These are phyloP conservation scores for Alternaria brassicae DNA, from an alignment of 2,329 filamentous ascomycete genomes.

Conservation along the genomic window DNA sequence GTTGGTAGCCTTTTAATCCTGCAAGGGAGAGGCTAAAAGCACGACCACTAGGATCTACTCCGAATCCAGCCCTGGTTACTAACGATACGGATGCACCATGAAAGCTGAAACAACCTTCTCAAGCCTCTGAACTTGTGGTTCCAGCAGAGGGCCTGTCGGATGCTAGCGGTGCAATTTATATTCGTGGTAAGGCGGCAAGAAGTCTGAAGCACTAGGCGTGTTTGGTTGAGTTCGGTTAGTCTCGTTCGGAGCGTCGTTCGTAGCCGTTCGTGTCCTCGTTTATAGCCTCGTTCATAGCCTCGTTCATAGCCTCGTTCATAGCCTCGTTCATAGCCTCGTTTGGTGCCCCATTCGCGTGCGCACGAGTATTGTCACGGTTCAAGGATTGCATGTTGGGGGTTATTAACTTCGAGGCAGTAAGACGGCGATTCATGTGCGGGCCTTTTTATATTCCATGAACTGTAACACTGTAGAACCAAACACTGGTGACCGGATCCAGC, in stretches of 20 bases:
- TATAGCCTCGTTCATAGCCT: no score
- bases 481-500: not conserved
- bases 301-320: no score
- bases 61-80: not conserved
- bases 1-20: not conserved
- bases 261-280: no score
- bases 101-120: conserved; percentile 1
- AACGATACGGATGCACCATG: not conserved
- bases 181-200: not conserved
- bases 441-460: not conserved
- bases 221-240: not conserved
- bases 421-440: not conserved
- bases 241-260: not conserved
- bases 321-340: not conserved
- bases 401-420: not conserved
- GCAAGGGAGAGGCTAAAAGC: not conserved
- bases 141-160: not conserved
- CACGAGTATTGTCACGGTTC: not conserved
- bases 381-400: not conserved
- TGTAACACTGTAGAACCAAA: not conserved
- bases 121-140: not conserved
- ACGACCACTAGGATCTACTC: not conserved
- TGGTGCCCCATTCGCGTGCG: not conserved
- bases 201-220: not conserved
- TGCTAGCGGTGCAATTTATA: not conserved